Base-by-base conservation (phyloP, 2,329 filamentous ascomycete genomes). In the Cercospora nicotianae region DNA sequence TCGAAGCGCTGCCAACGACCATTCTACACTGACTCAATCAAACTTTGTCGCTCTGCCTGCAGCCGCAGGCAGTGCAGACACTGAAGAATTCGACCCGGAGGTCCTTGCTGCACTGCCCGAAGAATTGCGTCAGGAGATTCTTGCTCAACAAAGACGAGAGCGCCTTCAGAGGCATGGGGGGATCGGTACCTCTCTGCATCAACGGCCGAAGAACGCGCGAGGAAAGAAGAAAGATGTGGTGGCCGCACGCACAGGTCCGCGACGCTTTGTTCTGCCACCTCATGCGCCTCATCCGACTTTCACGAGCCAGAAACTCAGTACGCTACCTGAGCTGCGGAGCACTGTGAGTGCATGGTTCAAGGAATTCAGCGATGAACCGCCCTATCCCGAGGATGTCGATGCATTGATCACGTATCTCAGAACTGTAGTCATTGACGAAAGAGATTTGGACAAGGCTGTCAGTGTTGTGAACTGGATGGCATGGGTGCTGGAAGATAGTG, bases 81-180 rank as follows among this genome's bases (percentile, higher is more conserved):
- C 82, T 0, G 83, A 84, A 59, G 83, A 86, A 51, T 79, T 92
- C 3, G 90, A 92, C 67, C 83, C 87, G 0, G 88, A 89, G 0
- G 94, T 97, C 75, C 87, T 98, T 2, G 88, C 90, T 0, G 93
- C 93, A 16, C 83, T 98, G 0, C 94, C 94, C 0, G 89, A 91
- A 71, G 92, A 96, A 58, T 86, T 96, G 58, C 88, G 91, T 12
- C 83, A 81, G 16, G 94, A 98, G 79, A 85, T 98, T 6, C 79
- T 97, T 2, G 89, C 87, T 20, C 91, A 96, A 74, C 89, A 94
- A 75, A 85, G 84, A 36, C 86, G 86, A 20, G 79, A 81, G 20
- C 87, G 84, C n/a, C 82, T 90, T 20, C 87, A 87, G 10, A 85
- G 87, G 42, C 77, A 74, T 1, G 77, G 77, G 5, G 78, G 77